These are phyloP conservation scores for Ammopiptanthus mongolicus DNA, from an alignment of 306 rosid genomes.

Conservation along the genomic window DNA sequence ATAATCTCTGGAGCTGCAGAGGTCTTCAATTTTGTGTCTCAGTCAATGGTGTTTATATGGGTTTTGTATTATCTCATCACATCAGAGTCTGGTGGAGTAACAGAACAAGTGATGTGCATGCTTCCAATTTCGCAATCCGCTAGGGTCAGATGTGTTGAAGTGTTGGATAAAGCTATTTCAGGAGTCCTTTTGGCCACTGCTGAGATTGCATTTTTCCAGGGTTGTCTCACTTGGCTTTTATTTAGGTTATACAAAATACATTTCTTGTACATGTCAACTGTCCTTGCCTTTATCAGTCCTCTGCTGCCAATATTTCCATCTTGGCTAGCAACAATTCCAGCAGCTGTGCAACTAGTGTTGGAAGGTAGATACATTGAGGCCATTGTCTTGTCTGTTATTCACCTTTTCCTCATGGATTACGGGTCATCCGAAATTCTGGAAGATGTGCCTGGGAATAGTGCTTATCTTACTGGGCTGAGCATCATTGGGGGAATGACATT, in stretches of 20 bases:
- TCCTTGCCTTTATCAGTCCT: constrained; percentile 74
- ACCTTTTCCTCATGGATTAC: constrained; percentile 79
- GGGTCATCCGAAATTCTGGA: constrained; percentile 80
- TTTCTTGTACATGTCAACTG: constrained; percentile 86
- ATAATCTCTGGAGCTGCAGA: constrained; percentile 88
- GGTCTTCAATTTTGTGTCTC: constrained; percentile 85
- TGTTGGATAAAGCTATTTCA: constrained; percentile 86
- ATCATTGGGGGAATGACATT: constrained; percentile 96
- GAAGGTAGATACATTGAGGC: constrained; percentile 80
- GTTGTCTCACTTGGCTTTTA: constrained; percentile 92
- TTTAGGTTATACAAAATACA: constrained; percentile 71
- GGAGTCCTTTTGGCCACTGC: constrained; percentile 90
- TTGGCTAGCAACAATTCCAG: constrained; percentile 83
- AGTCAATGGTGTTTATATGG: constrained; percentile 86
- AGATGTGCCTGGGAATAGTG: constrained; percentile 85
- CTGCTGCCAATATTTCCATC: constrained; percentile 76
- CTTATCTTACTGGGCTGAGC: constrained; percentile 89
- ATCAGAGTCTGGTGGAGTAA: constrained; percentile 93
- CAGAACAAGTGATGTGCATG: constrained; percentile 84
- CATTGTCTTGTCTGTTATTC: constrained; percentile 44
- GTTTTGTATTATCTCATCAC: constrained; percentile 87
- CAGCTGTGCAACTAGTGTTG: constrained; percentile 69
- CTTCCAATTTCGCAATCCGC: constrained; percentile 66
- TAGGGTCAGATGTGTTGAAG: constrained; percentile 78
- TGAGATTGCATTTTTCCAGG: constrained; percentile 82